Base-by-base conservation (phyloP, 2,329 filamentous ascomycete species). In the Phaeoacremonium minimum region DNA sequence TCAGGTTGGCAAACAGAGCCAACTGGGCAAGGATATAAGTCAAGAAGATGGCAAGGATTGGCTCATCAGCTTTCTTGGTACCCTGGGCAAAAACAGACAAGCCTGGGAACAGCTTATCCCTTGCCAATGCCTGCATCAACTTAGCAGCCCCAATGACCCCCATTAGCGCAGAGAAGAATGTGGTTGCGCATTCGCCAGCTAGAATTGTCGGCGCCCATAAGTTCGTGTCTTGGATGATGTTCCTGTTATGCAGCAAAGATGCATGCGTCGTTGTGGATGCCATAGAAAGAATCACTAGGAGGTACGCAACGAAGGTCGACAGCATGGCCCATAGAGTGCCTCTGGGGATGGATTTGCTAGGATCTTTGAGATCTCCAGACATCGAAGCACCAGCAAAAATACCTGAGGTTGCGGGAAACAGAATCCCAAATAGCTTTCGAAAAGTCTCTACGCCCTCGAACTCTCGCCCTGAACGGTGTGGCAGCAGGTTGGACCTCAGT, bases 141-240 rank as follows among this genome's bases (percentile, higher is more conserved):
- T 93, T 94, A 18, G 88, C 85, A 6, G 87, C 84, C 2, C 86
- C 87, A 45, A 94, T 87, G 28, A 95, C 75, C 4, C 88, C 88
- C 84, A 95, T 94, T 35, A 95, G 59, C 5, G 86, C 82, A 0
- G 87, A 94, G 63, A 95, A 95, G 50, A 90, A 81, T 2, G 84
- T 83, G 2, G 86, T 86, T 3, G 87, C 83, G 48, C 89, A 83
- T 58, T 95, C 88, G 39, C 88, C 88, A 2, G 87, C 77, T 4
- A 95, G 73, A 17, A 95, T 80, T 5, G 93, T 53, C 4, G 78
- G 67, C 1, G 78, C 74, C 13, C 84, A 93, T n/a, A 89, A 50
- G 51, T 84, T 94, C n/a, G 80, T 85, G 41, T 87, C 71, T 49
- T 89, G 84, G 33, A 95, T 85, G 33, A 94, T 77, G 52, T 94